Percentiles rank a stretch among this genome's conserved stretches.
phyloP scores from a whole-genome alignment of 768 basidiomycete species.

The Phlegmacium glaucopus region DNA sequence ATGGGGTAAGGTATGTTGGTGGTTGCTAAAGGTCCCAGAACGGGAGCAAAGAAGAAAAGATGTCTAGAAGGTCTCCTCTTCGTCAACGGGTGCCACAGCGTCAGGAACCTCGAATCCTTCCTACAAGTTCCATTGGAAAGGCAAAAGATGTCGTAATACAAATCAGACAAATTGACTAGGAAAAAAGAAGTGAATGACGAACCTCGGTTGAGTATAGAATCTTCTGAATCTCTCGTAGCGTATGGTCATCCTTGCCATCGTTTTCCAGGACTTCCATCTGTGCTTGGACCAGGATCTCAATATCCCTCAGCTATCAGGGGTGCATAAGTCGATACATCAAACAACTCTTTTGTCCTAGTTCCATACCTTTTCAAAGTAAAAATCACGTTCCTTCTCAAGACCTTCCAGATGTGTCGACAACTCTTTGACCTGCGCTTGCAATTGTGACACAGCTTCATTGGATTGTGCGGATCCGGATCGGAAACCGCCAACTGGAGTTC shows the following conservation, averaged over 20 bases:
- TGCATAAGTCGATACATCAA: neutral
- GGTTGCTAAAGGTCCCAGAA: neutral
- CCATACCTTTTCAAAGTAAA: constrained; percentile 95
- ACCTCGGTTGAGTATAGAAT: constrained; percentile 97
- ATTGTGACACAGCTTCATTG: constrained; percentile 59
- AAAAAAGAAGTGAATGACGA: constrained; percentile 21
- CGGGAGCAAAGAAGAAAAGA: neutral
- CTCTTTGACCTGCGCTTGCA: constrained; percentile 80
- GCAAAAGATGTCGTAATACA: neutral
- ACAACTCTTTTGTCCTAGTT: neutral
- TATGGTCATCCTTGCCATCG: constrained; percentile 53
- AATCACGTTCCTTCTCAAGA: constrained; percentile 95
- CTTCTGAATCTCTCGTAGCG: constrained; percentile 79
- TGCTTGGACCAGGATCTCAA: constrained; percentile 90
- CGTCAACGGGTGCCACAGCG: constrained; percentile 48
- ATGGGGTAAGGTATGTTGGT: neutral
- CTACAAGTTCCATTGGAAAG: constrained; percentile 38
- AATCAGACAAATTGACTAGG: neutral
- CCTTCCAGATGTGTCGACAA: constrained; percentile 81
- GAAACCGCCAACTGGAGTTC: constrained; percentile 70
- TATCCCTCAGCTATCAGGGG: constrained; percentile 82
- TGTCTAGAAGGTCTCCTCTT: constrained; percentile 45
- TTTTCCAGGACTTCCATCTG: constrained; percentile 62
- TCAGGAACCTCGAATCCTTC: constrained; percentile 95
- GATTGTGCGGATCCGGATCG: constrained; percentile 64